Conservation (phyloP, 2,329 filamentous ascomycete species). For the Xylaria sp. region DNA sequence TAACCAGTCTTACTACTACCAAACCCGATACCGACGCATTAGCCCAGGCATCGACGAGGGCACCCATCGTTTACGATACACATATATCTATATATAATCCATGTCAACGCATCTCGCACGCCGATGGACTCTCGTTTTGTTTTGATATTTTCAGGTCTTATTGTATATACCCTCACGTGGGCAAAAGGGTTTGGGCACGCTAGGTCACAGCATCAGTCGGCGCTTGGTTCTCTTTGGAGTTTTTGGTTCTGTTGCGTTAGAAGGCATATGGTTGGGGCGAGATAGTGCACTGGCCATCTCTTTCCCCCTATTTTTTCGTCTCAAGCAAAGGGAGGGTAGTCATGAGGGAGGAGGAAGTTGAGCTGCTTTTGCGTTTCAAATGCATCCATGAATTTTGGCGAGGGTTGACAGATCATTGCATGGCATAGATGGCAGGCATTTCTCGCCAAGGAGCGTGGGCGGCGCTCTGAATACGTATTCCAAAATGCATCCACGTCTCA, state of each 20-base stretch:
- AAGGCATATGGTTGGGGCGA: conserved; percentile 30
- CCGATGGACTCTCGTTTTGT: conserved; percentile 37
- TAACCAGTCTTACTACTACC: not conserved
- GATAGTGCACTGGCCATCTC: conserved; percentile 23
- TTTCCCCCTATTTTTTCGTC: not conserved
- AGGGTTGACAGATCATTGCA: conserved; percentile 35
- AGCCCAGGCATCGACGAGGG: conserved; percentile 11
- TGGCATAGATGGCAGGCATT: conserved; percentile 39
- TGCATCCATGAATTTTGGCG: conserved; percentile 35
- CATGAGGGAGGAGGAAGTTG: conserved; percentile 16
- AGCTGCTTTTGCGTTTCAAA: conserved; percentile 31
- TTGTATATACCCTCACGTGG: conserved; percentile 51
- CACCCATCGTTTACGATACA: conserved; percentile 32
- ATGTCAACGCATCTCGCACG: conserved; percentile 24
- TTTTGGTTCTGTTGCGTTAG: conserved; percentile 32
- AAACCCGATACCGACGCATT: not conserved
- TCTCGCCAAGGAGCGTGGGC: conserved; percentile 31
- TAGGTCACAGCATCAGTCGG: conserved; percentile 48
- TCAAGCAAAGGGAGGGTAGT: not conserved
- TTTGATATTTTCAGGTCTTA: conserved; percentile 40
- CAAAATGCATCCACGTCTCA: conserved; percentile 34
- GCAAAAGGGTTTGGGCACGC: conserved; percentile 47
- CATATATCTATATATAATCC: conserved; percentile 26
- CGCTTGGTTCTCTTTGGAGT: conserved; percentile 44
- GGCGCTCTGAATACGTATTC: conserved; percentile 30